A percentile compares a stretch with the other conserved stretches of the same genome.
These are phyloP conservation scores for Coemansia sp. DNA, from an alignment of 192 early-diverging fungal species.

Conservation along the genomic window DNA sequence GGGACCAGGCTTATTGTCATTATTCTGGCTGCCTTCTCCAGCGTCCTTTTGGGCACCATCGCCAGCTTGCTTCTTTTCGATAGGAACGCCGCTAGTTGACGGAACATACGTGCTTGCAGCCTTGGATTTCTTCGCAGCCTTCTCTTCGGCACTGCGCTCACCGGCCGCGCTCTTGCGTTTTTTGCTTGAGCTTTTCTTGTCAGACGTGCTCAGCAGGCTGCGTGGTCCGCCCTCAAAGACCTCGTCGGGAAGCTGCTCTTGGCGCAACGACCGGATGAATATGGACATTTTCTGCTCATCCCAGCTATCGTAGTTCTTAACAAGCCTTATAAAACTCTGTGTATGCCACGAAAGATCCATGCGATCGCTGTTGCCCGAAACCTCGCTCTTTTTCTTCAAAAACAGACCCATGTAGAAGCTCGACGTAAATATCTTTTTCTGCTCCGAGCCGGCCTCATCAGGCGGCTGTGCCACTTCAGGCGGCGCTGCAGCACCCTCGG, in stretches of 20 bases:
- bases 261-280: constrained; percentile 38
- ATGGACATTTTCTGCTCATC: constrained; percentile 35
- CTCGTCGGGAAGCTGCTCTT: constrained; percentile 43
- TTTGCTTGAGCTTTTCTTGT: background rate
- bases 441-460: constrained; percentile 4
- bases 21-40: background rate
- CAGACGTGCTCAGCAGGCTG: constrained; percentile 15
- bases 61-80: constrained; percentile 3
- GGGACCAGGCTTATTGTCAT: background rate
- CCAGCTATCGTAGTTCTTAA: constrained; percentile 55
- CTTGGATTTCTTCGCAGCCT: constrained; percentile 27
- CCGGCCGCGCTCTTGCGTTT: background rate
- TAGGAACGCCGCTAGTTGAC: constrained; percentile 40
- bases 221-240: constrained; percentile 40
- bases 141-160: constrained; percentile 1
- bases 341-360: constrained; percentile 80
- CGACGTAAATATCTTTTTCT: constrained; percentile 63
- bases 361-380: constrained; percentile 54
- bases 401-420: constrained; percentile 88
- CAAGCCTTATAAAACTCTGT: constrained; percentile 77
- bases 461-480: background rate
- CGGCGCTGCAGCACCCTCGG: constrained; percentile 61
- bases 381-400: constrained; percentile 58
- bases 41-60: background rate
- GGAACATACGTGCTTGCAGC: constrained; percentile 27